These are phyloP conservation scores for Hymenoscyphus occultus DNA, from an alignment of 2,329 filamentous ascomycete genomes.

Conservation along the genomic window DNA sequence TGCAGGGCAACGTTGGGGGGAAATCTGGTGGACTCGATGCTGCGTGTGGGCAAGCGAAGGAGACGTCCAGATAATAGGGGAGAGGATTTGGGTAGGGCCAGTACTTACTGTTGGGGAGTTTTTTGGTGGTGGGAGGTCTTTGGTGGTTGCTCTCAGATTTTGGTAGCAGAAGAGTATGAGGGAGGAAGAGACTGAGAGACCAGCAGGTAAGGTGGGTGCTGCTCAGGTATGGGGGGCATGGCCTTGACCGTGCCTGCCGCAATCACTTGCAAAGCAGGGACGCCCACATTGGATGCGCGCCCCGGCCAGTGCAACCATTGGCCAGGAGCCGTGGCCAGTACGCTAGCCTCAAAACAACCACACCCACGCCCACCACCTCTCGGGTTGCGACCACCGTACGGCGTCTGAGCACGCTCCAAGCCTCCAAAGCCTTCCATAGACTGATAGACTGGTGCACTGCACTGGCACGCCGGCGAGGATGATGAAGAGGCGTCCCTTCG, in stretches of 20 bases:
- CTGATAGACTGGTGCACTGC: too few species aligned
- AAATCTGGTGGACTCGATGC: neutral
- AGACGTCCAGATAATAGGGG: neutral
- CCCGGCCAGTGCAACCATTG: neutral
- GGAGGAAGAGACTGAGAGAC: neutral
- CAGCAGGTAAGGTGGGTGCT: neutral
- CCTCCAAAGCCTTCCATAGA: too few species aligned
- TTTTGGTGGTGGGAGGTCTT: neutral
- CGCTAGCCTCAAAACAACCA: slow-evolving; percentile 2
- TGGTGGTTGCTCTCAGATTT: slow-evolving; percentile 4
- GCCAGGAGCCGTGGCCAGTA: neutral
- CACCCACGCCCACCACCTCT: neutral
- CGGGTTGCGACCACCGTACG: too few species aligned
- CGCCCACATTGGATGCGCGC: neutral
- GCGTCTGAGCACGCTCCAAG: too few species aligned
- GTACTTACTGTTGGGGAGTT: slow-evolving; percentile 4
- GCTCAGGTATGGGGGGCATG: neutral
- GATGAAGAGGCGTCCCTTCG: neutral
- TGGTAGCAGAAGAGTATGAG: neutral
- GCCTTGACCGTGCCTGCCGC: neutral
- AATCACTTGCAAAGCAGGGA: slow-evolving; percentile 4
- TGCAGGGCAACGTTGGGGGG: neutral
- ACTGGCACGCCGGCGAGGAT: neutral
- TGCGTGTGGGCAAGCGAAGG: slow-evolving; percentile 3
- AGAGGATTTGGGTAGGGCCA: neutral